Base-by-base conservation (phyloP, 208 protist genomes). In the Acanthamoeba castellanii region DNA sequence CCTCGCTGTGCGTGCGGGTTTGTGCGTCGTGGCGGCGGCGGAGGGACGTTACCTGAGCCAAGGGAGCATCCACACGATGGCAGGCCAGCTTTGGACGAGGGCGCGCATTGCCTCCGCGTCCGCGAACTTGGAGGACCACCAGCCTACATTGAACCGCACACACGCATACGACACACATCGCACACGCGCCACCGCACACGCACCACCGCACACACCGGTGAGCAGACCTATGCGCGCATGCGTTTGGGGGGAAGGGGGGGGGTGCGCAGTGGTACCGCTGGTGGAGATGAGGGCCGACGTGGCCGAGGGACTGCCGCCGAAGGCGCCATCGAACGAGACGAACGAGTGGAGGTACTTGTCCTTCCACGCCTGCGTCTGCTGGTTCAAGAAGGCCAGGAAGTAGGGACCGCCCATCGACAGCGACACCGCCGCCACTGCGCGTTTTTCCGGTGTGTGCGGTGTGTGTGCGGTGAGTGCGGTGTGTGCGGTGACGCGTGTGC, bases 391-490 rank as follows among this genome's bases (percentile, higher is more conserved):
- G 70, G 13, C 70, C 70, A 78, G 37, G 70, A 78, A 78, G 70
- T 78, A 78, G 70, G 70, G 70, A 30, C 70, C 70, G 25, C 70
- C 70, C 70, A 78, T 78, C 70, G 70, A 78, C 70, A 78, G 70
- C 37, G 70, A 78, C 37, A 78, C 70, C 32, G 32, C n/a, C 70
- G 70, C 70, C 70, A 78, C 70, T 78, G 70, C 20, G 7, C 30
- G 22, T 78, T 30, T 22, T 18, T 78, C 11, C 30, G 14, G 32
- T 68, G 42, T 45, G 5, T 45, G 42, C 5, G 42, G 42, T 45
- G 42, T 45, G 42, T 45, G 42, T 45, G 42, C 5, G 42, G 42
- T 45, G 42, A 45, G 42, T 45, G 42, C 42, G 42, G 5, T 45
- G 42, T 0, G 42, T 45, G 42, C 42, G 42, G 42, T 45, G 57